Evolutionary conservation across 2,329 filamentous ascomycete species (phyloP), one percentile per base, ranked within the genome.

Genomic region (Claviceps africana): DNA sequence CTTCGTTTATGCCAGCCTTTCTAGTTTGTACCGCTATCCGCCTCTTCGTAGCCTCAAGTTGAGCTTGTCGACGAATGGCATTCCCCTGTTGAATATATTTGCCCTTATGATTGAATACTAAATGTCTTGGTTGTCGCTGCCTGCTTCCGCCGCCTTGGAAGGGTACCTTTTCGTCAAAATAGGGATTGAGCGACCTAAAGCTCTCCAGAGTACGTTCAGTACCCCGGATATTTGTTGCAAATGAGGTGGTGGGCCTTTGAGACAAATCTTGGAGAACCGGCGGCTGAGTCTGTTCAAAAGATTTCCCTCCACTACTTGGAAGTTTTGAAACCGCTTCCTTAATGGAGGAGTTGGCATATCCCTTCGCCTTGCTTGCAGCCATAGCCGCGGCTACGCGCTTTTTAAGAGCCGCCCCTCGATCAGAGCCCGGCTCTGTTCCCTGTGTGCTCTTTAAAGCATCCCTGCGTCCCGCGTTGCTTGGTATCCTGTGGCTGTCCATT

Each of bases 21-120:
- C 90, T 80, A 11, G 89, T 86, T 60, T 88, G 83, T 59, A 85
- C 86, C 1, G 91, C 91, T 59, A 98, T 94, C 52, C 86, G 80
- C 72, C 85, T 90, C 70, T 97, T 97, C 82, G 98, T 91, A 56
- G 85, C 85, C 72, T 98, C 94, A 30, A 98, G 74, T 49, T 86
- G 85, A 43, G 85, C 88, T 69, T 96, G 90, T 55, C 88, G 81
- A 56, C 93, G 83, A 50, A 96, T 72, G 53, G 90, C 90, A 65
- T 88, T 91, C 8, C 87, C 93, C 69, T 97, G 91, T 57, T 89
- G 85, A 55, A 97, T 95, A 63, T 95, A 97, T 76, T 97, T 97
- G 51, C 93, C 93, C 67, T 95, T 94, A 60, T 90, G 83, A 61
- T 96, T 95, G 73, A 98, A 97, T 13, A 88, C 72, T 19, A 98